A percentile compares a stretch with the other conserved stretches of the same genome.
These are phyloP conservation scores for Daucus carota DNA, from an alignment of 129 eudicot species.

Conservation along the genomic window DH1_v3.0 NC_030387.2:25037001-25037500, in stretches of 20 bases:
- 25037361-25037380: background rate
- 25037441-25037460: no score
- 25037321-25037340: no score
- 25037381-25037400: no score
- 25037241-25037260: background rate
- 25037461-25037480: no score
- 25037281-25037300: no score
- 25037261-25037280: background rate
- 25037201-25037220: constrained; percentile 20
- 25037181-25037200: constrained; percentile 65
- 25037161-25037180: constrained; percentile 79
- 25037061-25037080: constrained; percentile 47
- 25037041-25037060: background rate
- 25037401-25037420: no score
- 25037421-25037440: no score
- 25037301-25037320: no score
- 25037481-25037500: no score
- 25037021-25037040: no score
- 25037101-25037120: constrained; percentile 97
- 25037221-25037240: background rate
- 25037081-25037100: constrained; percentile 81
- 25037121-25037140: constrained; percentile 86
- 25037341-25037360: no score
- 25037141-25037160: constrained; percentile 88
- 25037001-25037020: no score